Base-by-base conservation (phyloP, 257 asterid genomes). In the Penstemon davidsonii region DNA sequence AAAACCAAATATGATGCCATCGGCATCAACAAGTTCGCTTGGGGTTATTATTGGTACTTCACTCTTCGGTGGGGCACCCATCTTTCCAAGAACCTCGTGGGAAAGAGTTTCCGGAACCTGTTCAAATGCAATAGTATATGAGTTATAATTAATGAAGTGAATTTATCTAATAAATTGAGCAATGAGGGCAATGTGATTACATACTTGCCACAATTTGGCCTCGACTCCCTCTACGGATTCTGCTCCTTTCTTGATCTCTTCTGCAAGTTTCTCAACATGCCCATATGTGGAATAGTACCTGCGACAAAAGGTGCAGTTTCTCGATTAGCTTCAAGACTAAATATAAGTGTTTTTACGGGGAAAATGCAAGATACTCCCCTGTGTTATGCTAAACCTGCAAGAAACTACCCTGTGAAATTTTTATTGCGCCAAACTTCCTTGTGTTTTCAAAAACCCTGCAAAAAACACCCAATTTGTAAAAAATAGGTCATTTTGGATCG, bases 211-310 rank as follows among this genome's bases (percentile, higher is more conserved):
- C 37, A 89, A 19, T 52, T 70, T 86, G 13, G 84, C 95, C 74
- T 89, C 95, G 0, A 89, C 92, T 4, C 94, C 91, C 75, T 86
- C 84, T 10, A 86, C 83, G 3, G 90, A 75, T 46, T 85, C 90
- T 3, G 86, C 92, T 11, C 96, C 96, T 77, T 73, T 89, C 81
- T 81, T 80, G 42, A 89, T 89, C 84, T 86, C 96, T 36, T 76
- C 77, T 0, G 90, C 96, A 5, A 88, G 85, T 66, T 63, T 82
- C 78, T 82, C 91, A 3, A 88, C 93, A 49, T 88, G 96, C 3
- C 96, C 96, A 40, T 88, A 86, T 18, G 73, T 82, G 5, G 93
- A 84, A 71, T 88, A 25, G 33, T 25, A 25, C 33, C 33, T 25
- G 33, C 2, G 33, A 25, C 33, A 1, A 25, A 0, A 25, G 2